Base-by-base conservation (phyloP, 2,329 filamentous ascomycete species). In the Sporothrix curviconia region DNA sequence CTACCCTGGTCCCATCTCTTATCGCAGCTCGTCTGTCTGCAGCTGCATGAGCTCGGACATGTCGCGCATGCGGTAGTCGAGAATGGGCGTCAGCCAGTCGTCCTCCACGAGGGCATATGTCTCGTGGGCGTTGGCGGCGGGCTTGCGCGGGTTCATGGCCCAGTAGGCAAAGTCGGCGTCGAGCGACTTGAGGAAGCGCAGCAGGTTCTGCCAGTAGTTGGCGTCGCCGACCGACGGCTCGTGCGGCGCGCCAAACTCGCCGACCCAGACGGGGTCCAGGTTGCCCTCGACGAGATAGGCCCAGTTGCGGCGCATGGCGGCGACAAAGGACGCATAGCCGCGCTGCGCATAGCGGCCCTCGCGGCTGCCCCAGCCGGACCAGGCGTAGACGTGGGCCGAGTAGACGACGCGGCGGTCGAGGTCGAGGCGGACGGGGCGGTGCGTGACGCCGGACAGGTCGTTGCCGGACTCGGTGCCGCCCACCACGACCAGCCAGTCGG, bases 141-240 rank as follows among this genome's bases (percentile, higher is more conserved):
- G 80, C 69, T 88, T 87, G 47, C 81, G 74, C 39, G 84, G 81
- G 70, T 87, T 87, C 62, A 87, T 67, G 15, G 84, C 84, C 85
- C 85, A 88, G 69, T 87, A 88, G 7, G 80, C 85, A 72, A 85
- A 86, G 64, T 87, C 84, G 9, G 81, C 81, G 63, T 86, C 82
- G 52, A 82, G 69, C 3, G 72, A 69, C 64, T 77, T 76, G 58
- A 87, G 73, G 67, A 78, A 85, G 28, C 73, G 74, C 71, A 86
- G 72, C 68, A 87, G 68, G 66, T 87, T 82, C 43, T 71, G 69
- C 85, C 84, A 87, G 71, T 87, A 88, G 64, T 84, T 83, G 56
- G 74, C 73, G 62, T 85, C 82, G 7, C 82, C 81, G 8, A 76
- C 70, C 34, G 74, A 75, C 1, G 82, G 82, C 6, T 68, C 60